phyloP scores from a whole-genome alignment of 768 basidiomycete genomes.

The Filobasidium wieringae region DNA sequence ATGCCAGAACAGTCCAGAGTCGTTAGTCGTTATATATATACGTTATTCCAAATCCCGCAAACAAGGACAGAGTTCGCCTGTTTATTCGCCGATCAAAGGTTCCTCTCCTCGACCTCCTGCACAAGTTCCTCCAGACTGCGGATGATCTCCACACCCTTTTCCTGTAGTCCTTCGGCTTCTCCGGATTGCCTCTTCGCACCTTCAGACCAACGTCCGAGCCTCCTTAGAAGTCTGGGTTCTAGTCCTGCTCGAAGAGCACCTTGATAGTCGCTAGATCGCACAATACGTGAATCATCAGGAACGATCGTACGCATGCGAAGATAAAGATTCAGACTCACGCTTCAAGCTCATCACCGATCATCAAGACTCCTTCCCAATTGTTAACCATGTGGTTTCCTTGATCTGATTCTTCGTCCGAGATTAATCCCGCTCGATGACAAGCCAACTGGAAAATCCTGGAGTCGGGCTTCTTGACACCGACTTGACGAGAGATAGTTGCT shows the following conservation, averaged over 20 bases:
- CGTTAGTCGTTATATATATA: too few species aligned
- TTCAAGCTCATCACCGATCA: slow-evolving; percentile 36
- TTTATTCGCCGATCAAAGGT: too few species aligned
- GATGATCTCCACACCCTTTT: slow-evolving; percentile 18
- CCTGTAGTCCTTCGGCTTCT: slow-evolving; percentile 13
- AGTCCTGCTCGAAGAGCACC: slow-evolving; percentile 24
- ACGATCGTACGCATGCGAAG: background rate
- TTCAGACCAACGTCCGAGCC: slow-evolving; percentile 31
- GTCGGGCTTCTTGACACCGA: slow-evolving; percentile 28
- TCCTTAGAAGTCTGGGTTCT: slow-evolving; percentile 27
- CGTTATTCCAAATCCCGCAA: too few species aligned
- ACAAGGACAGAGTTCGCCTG: too few species aligned
- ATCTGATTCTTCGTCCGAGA: background rate
- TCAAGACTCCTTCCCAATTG: slow-evolving; percentile 23
- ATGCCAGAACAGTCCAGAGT: too few species aligned
- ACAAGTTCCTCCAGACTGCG: slow-evolving; percentile 21
- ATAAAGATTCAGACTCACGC: slow-evolving; percentile 22
- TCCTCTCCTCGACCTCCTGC: slow-evolving; percentile 18
- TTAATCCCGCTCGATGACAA: slow-evolving; percentile 17
- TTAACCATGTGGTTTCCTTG: background rate
- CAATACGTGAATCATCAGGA: background rate
- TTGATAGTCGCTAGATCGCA: slow-evolving; percentile 24
- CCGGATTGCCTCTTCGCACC: slow-evolving; percentile 22
- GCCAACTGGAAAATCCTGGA: slow-evolving; percentile 23
- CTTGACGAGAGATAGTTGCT: slow-evolving; percentile 30